Evolutionary conservation across 257 asterid genomes (phyloP), one percentile per base, ranked within the genome.

Genomic region (Fraxinus cuspidata): DNA sequence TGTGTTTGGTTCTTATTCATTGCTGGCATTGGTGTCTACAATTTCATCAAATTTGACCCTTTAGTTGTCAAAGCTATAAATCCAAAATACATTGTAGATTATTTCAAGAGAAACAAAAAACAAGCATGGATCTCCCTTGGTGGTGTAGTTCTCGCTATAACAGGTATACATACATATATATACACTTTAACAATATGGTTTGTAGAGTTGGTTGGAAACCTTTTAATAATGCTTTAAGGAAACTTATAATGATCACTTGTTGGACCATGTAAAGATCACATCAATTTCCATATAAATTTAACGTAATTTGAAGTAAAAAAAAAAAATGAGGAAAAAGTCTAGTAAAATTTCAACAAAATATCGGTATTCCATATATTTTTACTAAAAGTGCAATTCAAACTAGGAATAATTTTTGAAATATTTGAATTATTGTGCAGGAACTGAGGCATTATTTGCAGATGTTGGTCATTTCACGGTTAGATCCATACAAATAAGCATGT

Each of bases 401-500:
- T 42, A 12, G 51, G 18, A 42, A 2, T 12, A 42, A 11, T 42
- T 12, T 11, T 42, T 42, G 28, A 18, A 56, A 56, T 53, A 18
- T 53, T 58, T 21, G 0, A 5, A 4, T 16, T 51, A 0, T 56
- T 56, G 11, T 68, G 74, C 80, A 85, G 89, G 89, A 71, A 74
- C 86, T 0, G 89, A 86, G 74, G 89, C 89, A 7, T 28, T 86
- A 64, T 86, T 84, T 74, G 89, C 87, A 0, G 89, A 86, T 32
- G 84, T 86, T 19, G 89, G 86, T 37, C 87, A 86, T 71, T 84
- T 86, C 72, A 79, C 78, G 6, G 89, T 86, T 47, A 84, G 78
- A 63, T 77, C 89, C 0, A 72, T 86, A 64, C 89, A 86, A 71
- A 77, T 81, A 65, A 80, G 86, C 71, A 81, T 84, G 84, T 81